A percentile compares a stretch with the other conserved stretches of the same genome.
Conservation (phyloP, 2,329 filamentous ascomycete species). For the Claviceps sp. region DNA sequence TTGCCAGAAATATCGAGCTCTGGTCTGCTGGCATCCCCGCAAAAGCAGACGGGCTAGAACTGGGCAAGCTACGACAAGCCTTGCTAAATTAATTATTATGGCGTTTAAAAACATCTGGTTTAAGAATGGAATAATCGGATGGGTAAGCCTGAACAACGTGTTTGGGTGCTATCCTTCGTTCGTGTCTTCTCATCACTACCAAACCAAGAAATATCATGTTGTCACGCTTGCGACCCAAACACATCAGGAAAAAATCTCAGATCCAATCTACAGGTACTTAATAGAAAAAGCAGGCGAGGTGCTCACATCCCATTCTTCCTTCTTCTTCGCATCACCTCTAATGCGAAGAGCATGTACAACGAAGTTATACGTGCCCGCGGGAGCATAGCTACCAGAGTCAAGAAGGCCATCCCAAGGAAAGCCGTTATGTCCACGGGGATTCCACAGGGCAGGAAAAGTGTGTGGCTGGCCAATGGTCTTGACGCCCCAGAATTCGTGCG, state of each 20-base stretch:
- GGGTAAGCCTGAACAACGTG: too few species aligned
- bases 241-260: too few species aligned
- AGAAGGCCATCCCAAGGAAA: slow-evolving; percentile 33
- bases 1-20: too few species aligned
- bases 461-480: slow-evolving; percentile 28
- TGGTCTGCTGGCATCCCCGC: too few species aligned
- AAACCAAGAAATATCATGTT: neutral
- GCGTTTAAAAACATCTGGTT: too few species aligned
- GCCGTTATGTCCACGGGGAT: slow-evolving; percentile 11
- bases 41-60: too few species aligned
- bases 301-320: slow-evolving; percentile 32
- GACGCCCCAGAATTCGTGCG: slow-evolving; percentile 22
- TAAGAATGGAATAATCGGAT: too few species aligned
- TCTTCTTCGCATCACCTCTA: slow-evolving; percentile 31
- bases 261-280: slow-evolving; percentile 19
- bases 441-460: slow-evolving; percentile 25
- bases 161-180: neutral
- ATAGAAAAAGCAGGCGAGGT: slow-evolving; percentile 32
- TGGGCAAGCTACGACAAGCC: too few species aligned
- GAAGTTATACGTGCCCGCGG: slow-evolving; percentile 36
- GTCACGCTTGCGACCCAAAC: too few species aligned
- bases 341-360: slow-evolving; percentile 34
- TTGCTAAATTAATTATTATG: too few species aligned
- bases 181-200: neutral
- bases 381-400: slow-evolving; percentile 31